Evolutionary conservation across 306 rosid genomes (phyloP).

Genomic region (Cicer pinnatifidum): DNA sequence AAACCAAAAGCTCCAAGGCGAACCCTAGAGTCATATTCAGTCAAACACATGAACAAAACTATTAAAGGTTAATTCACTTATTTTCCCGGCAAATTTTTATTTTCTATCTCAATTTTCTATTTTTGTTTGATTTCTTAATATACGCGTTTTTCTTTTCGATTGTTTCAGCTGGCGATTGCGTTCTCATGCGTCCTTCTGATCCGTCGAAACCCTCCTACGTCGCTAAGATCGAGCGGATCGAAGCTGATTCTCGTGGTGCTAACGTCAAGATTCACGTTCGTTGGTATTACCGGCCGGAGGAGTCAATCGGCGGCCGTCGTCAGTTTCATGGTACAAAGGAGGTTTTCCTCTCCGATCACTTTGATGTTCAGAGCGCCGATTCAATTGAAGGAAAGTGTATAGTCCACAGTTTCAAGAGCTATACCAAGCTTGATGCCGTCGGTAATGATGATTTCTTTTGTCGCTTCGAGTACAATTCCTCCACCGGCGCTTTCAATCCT

Average conservation of each 20-base stretch:
- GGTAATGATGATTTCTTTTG: conserved; percentile 98
- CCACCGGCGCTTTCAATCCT: conserved; percentile 92
- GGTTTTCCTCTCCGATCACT: conserved; percentile 92
- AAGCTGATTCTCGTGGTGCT: conserved; percentile 89
- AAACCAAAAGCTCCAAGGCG: conserved; percentile 86
- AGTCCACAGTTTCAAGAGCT: conserved; percentile 87
- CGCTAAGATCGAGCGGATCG: conserved; percentile 93
- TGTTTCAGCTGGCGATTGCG: conserved; percentile 81
- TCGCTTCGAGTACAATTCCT: conserved; percentile 92
- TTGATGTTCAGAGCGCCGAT: conserved; percentile 90
- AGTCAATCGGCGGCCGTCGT: conserved; percentile 95
- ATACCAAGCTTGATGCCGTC: conserved; percentile 94
- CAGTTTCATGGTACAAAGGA: conserved; percentile 98
- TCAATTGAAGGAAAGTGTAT: conserved; percentile 90
- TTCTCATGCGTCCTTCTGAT: conserved; percentile 88
- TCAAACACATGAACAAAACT: conserved; percentile 79
- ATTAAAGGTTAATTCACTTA: conserved; percentile 57
- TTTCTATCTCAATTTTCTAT: neutral
- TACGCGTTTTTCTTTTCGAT: neutral
- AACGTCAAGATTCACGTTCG: conserved; percentile 86
- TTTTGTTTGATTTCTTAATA: neutral
- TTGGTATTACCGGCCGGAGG: conserved; percentile 99
- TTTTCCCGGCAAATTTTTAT: conserved; percentile 17
- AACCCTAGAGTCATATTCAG: conserved; percentile 93
- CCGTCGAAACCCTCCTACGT: conserved; percentile 85